Conservation (phyloP, 148 eudicot genomes). For the Fagopyrum homotropicum region DNA sequence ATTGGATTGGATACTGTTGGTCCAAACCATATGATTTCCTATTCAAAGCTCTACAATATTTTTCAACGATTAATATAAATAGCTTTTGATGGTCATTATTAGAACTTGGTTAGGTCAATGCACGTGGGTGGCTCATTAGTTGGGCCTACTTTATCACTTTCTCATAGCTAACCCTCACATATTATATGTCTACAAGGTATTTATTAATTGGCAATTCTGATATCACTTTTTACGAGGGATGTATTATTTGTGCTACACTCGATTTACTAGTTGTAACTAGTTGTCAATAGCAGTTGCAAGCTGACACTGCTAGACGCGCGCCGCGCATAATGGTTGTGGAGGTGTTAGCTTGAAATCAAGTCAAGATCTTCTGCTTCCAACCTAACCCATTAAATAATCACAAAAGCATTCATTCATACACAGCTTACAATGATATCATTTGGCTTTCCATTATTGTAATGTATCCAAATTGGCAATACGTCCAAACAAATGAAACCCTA, state of each 20-base stretch:
- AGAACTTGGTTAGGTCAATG: not conserved
- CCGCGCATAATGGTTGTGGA: too few species aligned
- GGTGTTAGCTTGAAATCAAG: not conserved
- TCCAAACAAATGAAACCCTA: not conserved
- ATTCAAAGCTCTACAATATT: too few species aligned
- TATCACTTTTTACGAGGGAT: too few species aligned
- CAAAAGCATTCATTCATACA: not conserved
- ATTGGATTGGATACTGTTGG: not conserved
- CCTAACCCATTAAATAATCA: conserved; percentile 5
- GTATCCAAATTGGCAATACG: not conserved
- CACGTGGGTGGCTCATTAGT: conserved; percentile 6
- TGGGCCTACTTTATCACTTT: not conserved
- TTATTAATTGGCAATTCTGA: not conserved
- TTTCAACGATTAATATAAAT: not conserved
- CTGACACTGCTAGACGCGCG: too few species aligned
- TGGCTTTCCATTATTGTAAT: not conserved
- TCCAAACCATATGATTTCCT: not conserved
- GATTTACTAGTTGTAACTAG: too few species aligned
- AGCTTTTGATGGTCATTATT: not conserved
- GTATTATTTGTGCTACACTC: too few species aligned
- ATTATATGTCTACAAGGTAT: not conserved
- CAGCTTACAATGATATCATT: not conserved
- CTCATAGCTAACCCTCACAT: not conserved
- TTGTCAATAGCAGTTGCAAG: too few species aligned
- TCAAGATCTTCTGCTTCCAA: not conserved